These are phyloP conservation scores for Vanilla planifolia DNA, from an alignment of 106 monocot species.

Conservation along the genomic window DNA sequence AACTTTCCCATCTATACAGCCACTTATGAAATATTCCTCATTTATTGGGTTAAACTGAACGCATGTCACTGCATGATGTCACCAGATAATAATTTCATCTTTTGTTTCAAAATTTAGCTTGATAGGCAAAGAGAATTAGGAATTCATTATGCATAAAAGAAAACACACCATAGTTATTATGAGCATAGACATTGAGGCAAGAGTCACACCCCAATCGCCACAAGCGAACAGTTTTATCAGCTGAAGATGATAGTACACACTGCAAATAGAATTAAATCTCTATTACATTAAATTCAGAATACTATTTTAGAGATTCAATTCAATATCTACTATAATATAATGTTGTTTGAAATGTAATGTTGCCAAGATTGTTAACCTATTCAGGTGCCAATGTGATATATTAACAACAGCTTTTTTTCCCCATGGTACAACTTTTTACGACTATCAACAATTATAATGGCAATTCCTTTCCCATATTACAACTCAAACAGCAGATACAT, in stretches of 20 bases:
- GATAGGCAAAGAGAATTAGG: not conserved
- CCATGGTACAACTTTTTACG: no score
- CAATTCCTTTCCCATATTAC: no score
- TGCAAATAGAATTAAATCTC: conserved; percentile 20
- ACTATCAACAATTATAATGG: no score
- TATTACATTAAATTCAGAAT: conserved; percentile 6
- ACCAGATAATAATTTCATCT: not conserved
- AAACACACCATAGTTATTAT: conserved; percentile 58
- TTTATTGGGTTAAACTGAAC: conserved; percentile 60
- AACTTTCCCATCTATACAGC: conserved; percentile 70
- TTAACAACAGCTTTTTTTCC: no score
- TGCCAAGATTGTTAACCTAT: no score
- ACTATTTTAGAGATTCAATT: not conserved
- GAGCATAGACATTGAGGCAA: conserved; percentile 52
- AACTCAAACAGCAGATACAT: no score
- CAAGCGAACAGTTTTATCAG: conserved; percentile 62
- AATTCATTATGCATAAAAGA: not conserved
- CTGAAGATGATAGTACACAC: conserved; percentile 60
- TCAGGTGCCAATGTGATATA: no score
- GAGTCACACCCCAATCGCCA: conserved; percentile 45
- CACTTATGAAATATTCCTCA: conserved; percentile 59
- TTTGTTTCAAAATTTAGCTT: not conserved
- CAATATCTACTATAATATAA: not conserved
- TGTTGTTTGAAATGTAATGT: no score
- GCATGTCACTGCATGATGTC: conserved; percentile 47